Evolutionary conservation across 2,329 filamentous ascomycete genomes (phyloP).

Genomic region (Colletotrichum salicis): DNA sequence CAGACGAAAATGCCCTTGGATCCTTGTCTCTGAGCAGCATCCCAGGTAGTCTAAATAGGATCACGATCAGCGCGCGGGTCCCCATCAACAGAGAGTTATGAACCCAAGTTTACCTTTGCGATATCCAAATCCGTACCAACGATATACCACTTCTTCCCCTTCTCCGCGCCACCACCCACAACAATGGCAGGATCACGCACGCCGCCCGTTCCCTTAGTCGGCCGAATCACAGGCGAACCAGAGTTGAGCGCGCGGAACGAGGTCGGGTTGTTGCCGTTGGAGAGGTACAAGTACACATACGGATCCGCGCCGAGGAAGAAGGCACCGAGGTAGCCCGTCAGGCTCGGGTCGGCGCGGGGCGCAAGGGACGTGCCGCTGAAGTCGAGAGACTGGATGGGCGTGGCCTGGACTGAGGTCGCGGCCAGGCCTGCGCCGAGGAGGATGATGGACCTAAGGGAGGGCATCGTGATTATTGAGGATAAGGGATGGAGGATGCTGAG

Average conservation of each 20-base stretch:
- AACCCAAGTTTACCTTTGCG: slow-evolving; percentile 46
- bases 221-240: slow-evolving; percentile 58
- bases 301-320: slow-evolving; percentile 66
- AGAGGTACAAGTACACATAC: slow-evolving; percentile 64
- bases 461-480: background rate
- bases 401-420: slow-evolving; percentile 14
- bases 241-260: slow-evolving; percentile 61
- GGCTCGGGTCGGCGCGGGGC: slow-evolving; percentile 48
- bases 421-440: slow-evolving; percentile 18
- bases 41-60: slow-evolving; percentile 58
- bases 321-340: slow-evolving; percentile 63
- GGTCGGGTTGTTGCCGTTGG: slow-evolving; percentile 61
- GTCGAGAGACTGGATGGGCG: slow-evolving; percentile 38
- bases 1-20: slow-evolving; percentile 65
- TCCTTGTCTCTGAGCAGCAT: slow-evolving; percentile 61
- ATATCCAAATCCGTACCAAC: slow-evolving; percentile 66
- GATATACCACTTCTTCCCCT: slow-evolving; percentile 64
- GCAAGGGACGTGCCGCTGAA: slow-evolving; percentile 39
- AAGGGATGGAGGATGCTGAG: background rate
- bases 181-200: slow-evolving; percentile 64
- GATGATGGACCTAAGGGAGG: slow-evolving; percentile 6
- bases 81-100: background rate
- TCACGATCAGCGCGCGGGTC: slow-evolving; percentile 17
- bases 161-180: slow-evolving; percentile 56
- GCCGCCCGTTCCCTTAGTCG: slow-evolving; percentile 61